Evolutionary conservation across 2,329 filamentous ascomycete genomes (phyloP), one percentile per base, ranked within the genome.

Genomic region (Nothophoma quercina): DNA sequence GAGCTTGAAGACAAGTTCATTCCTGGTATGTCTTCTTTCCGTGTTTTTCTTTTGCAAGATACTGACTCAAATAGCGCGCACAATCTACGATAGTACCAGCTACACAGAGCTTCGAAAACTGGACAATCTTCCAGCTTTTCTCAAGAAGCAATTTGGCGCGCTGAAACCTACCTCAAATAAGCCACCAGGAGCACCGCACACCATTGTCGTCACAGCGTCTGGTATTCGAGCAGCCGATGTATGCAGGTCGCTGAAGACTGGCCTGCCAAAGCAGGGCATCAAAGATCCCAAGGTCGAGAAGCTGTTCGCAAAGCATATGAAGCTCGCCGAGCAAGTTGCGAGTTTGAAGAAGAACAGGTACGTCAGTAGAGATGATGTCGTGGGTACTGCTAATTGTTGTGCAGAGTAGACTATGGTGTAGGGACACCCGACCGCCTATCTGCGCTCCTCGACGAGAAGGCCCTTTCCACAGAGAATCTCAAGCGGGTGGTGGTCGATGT

Each of bases 301-400:
- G 75, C 80, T 99, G 70, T 99, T 99, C 74, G 93, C 95, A 25
- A 99, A 99, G 75, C 95, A 99, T 74, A 96, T 99, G 79, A 99
- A 99, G 77, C 77, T 99, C 9, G 85, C 90, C 45, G 93, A 98
- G 65, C 90, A 93, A 26, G 85, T 93, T 44, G 82, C 88, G 53
- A 90, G 89, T 69, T 85, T 96, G 33, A 83, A 89, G 66, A 83
- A 80, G 58, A 79, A 79, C 44, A 82, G 81, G 79, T 82, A 70
- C 34, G 73, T 63, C 12, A 15, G 5, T 25, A 22, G 25, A 18
- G 8, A 16, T 4, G 21, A 1, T 7, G 2, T 16, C n/a, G 5
- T 9, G 9, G 9, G 12, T 5, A 13, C 8, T n/a, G 12, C 22
- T 43, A 23, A 52, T 18, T 53, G n/a, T 46, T 21, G n/a, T 36